Percentiles rank a stretch among this genome's conserved stretches.
Evolutionary conservation across 805 yeast species (phyloP).

Genomic region (Zygosaccharomyces bisporus): DNA sequence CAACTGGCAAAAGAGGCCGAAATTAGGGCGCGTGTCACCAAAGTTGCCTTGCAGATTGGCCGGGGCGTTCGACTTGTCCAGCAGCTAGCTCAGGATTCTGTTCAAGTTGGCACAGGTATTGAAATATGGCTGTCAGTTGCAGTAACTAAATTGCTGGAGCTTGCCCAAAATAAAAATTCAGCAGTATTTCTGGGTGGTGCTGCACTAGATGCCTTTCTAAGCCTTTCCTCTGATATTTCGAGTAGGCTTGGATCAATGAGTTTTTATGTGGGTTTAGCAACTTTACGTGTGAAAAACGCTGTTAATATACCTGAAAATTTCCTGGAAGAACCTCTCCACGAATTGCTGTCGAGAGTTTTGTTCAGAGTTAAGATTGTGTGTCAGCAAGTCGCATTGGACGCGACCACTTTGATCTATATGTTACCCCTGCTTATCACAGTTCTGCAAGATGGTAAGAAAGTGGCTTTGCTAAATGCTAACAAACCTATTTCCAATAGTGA

Average conservation of each 20-base stretch:
- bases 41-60: conserved; percentile 37
- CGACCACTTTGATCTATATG: conserved; percentile 63
- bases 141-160: conserved; percentile 44
- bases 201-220: conserved; percentile 50
- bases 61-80: conserved; percentile 53
- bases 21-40: conserved; percentile 48
- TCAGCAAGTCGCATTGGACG: conserved; percentile 68
- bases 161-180: conserved; percentile 40
- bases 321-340: conserved; percentile 49
- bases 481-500: conserved; percentile 57
- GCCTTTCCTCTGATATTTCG: conserved; percentile 50
- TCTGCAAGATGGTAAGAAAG: conserved; percentile 59
- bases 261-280: conserved; percentile 63
- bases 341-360: conserved; percentile 59
- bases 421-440: conserved; percentile 71
- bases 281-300: conserved; percentile 53
- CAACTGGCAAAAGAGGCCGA: conserved; percentile 60
- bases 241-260: conserved; percentile 49
- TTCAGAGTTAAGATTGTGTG: conserved; percentile 72
- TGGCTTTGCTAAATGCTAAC: conserved; percentile 49
- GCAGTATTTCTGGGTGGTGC: conserved; percentile 40
- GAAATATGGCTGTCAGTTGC: conserved; percentile 71
- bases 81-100: conserved; percentile 49
- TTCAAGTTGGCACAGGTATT: conserved; percentile 59
- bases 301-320: conserved; percentile 44